A percentile compares a stretch with the other conserved stretches of the same genome.
Evolutionary conservation across 2,329 filamentous ascomycete species (phyloP).

Genomic region (Zelopaecilomyces penicillatus): DNA sequence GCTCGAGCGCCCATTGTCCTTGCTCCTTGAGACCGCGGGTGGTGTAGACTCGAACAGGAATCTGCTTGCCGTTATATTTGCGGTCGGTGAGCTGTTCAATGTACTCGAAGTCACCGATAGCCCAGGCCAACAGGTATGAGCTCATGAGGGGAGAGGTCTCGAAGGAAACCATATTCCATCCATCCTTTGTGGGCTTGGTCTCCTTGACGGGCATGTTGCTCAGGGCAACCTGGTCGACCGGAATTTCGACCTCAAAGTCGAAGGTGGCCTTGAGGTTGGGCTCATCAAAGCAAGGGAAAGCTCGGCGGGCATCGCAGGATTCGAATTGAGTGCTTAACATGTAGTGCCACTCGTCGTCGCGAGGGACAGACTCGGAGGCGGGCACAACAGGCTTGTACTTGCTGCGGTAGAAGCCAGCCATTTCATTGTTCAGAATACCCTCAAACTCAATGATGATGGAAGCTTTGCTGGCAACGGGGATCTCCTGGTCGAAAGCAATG

Average conservation of each 20-base stretch:
- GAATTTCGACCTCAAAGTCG: slow-evolving; percentile 86
- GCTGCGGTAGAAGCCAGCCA: slow-evolving; percentile 89
- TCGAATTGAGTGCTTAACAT: slow-evolving; percentile 98
- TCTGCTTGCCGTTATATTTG: slow-evolving; percentile 80
- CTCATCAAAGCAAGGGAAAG: slow-evolving; percentile 97
- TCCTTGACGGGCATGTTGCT: slow-evolving; percentile 93
- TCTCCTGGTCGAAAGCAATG: slow-evolving; percentile 63
- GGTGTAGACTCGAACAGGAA: slow-evolving; percentile 93
- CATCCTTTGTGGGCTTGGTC: slow-evolving; percentile 48
- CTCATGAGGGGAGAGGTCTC: slow-evolving; percentile 85
- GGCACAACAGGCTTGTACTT: slow-evolving; percentile 79
- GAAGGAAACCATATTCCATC: slow-evolving; percentile 68
- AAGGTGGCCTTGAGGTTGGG: slow-evolving; percentile 95
- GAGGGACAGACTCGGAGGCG: slow-evolving; percentile 68
- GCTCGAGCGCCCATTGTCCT: slow-evolving; percentile 79
- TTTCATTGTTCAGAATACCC: slow-evolving; percentile 78
- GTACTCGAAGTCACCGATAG: slow-evolving; percentile 93
- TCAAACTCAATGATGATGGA: slow-evolving; percentile 64
- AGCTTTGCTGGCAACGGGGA: slow-evolving; percentile 60
- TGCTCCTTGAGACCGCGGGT: slow-evolving; percentile 91
- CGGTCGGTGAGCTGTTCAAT: slow-evolving; percentile 85
- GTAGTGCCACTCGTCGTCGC: slow-evolving; percentile 56
- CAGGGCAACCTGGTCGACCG: slow-evolving; percentile 76
- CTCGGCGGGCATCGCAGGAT: slow-evolving; percentile 85
- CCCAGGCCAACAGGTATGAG: slow-evolving; percentile 87